Evolutionary conservation across 1,284 basidiomycete species (phyloP), one percentile per base, ranked within the genome.

Genomic region (Tilletia walkeri): DNA sequence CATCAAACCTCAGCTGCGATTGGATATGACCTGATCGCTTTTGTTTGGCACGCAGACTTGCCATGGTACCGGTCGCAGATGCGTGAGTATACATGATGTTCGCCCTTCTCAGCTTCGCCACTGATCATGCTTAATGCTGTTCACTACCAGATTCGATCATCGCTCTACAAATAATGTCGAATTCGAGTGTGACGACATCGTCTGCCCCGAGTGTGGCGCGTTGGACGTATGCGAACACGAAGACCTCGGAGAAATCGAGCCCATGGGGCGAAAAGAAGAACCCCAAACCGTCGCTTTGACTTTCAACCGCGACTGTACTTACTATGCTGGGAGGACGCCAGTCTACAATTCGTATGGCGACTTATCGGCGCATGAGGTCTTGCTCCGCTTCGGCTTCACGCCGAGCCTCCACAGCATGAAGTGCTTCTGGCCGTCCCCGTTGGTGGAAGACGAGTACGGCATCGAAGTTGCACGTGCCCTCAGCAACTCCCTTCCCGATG

Each of bases 101-200:
- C 9, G 14, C 41, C 41, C 41, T 45, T 39, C 4, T 63, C 34
- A 30, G 34, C 54, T 56, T 20, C 24, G 20, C 54, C 5, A 24
- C 16, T 41, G 30, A 18, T 4, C 34, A 39, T 34, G 20, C 66
- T 14, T 6, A 67, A 30, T 47, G 39, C 38, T 24, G 59, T 12
- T 7, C 18, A n/a, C n/a, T 9, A 10, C 10, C 45, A 50, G 39
- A 12, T 82, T 80, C 61, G 80, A 82, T 39, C 81, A 82, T 66
- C 67, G 72, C 1, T 38, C 72, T 74, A 30, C 24, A 30, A 30
- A 30, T 63, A 76, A 75, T 65, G 73, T 78, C 10, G 77, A 81
- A 50, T 81, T 82, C 59, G 80, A 82, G 49, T 72, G 75, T 20
- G 79, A 82, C 66, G 75, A 77, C 65, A 74, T 73, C 5, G 80